Evolutionary conservation across 1,284 basidiomycete species (phyloP).

Genomic region (Ustilago crameri): DNA sequence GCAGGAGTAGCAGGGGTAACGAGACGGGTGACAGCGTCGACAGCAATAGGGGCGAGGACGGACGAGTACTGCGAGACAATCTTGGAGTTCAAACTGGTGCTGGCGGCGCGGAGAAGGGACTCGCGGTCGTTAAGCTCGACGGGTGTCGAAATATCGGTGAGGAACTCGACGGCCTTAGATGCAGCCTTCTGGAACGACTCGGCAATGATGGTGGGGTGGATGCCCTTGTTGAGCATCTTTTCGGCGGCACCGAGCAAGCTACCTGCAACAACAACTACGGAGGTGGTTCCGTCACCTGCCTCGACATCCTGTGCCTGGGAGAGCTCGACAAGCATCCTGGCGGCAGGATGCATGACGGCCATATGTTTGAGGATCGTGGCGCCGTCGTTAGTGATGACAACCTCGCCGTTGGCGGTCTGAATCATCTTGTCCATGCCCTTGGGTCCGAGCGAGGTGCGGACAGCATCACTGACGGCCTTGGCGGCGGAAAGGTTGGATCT

Average conservation of each 20-base stretch:
- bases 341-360: conserved; percentile 96
- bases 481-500: conserved; percentile 64
- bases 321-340: conserved; percentile 95
- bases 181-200: conserved; percentile 95
- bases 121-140: conserved; percentile 90
- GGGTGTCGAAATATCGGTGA: conserved; percentile 91
- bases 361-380: conserved; percentile 98
- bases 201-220: conserved; percentile 97
- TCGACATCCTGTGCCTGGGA: conserved; percentile 98
- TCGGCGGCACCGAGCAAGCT: conserved; percentile 92
- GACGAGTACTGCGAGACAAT: conserved; percentile 99
- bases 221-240: conserved; percentile 92
- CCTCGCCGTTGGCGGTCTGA: conserved; percentile 94
- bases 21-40: conserved; percentile 79
- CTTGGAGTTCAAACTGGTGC: conserved; percentile 97
- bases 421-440: conserved; percentile 99
- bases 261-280: conserved; percentile 95
- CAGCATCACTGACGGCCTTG: conserved; percentile 94
- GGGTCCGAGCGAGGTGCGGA: conserved; percentile 94
- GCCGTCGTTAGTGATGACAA: conserved; percentile 98
- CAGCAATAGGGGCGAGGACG: conserved; percentile 95
- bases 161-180: conserved; percentile 89
- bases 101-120: conserved; percentile 88
- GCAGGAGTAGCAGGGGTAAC: conserved; percentile 25
- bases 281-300: conserved; percentile 99